These are phyloP conservation scores for Speleostelium caveatum DNA, from an alignment of 78 protist species.

Conservation along the genomic window DNA sequence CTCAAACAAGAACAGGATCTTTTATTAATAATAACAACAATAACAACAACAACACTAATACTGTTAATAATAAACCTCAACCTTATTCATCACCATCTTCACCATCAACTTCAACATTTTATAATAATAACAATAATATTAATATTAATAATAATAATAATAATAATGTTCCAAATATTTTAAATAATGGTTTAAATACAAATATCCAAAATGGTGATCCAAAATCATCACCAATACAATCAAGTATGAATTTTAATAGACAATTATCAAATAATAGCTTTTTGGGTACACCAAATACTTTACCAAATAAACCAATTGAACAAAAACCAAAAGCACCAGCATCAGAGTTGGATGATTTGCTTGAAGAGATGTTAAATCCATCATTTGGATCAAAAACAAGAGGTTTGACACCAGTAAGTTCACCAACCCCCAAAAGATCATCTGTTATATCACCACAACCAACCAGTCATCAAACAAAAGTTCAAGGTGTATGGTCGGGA, in stretches of 20 bases:
- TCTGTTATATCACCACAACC: constrained; percentile 3
- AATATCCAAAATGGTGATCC: not conserved
- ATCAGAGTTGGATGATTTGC: constrained; percentile 59
- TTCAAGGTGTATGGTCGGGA: constrained; percentile 55
- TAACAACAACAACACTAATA: not conserved
- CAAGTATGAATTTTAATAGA: not conserved
- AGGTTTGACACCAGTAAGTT: constrained; percentile 59
- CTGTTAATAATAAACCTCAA: not conserved
- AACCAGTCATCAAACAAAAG: not conserved
- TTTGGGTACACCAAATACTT: constrained; percentile 19
- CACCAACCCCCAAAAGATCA: constrained; percentile 14
- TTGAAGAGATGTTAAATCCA: constrained; percentile 76
- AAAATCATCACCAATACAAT: constrained; percentile 25
- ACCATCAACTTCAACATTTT: not conserved
- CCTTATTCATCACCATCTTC: not conserved
- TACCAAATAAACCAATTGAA: constrained; percentile 9
- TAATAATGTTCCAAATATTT: not conserved
- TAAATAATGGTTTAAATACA: not conserved
- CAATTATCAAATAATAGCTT: constrained; percentile 50
- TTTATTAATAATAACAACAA: constrained; percentile 28
- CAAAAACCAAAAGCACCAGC: constrained; percentile 51
- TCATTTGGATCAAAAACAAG: constrained; percentile 45
- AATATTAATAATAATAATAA: not conserved
- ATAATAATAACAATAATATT: not conserved
- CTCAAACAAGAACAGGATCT: too few species aligned